Percentiles rank a stretch among this genome's conserved stretches.
phyloP scores from a whole-genome alignment of 78 protist species.

The Pigoraptor vietnamica region DNA sequence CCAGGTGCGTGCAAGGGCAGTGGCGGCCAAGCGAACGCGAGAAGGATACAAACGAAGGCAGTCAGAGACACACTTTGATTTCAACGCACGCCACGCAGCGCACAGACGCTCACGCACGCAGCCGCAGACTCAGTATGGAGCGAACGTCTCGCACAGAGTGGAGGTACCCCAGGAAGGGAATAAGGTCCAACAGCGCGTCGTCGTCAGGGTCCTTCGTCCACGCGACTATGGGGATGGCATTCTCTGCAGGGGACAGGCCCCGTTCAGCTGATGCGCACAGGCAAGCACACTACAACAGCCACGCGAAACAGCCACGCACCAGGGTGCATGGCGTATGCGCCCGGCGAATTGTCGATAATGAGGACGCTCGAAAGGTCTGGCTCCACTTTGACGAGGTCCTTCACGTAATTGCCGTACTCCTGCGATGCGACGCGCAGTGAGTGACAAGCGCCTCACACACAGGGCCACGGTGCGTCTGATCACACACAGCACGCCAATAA shows the following conservation, averaged over 20 bases:
- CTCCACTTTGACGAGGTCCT: slow-evolving; percentile 78
- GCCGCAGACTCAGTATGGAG: background rate
- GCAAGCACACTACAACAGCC: background rate
- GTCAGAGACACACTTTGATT: too few relatives aligned
- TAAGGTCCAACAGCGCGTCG: slow-evolving; percentile 45
- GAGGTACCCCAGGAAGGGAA: slow-evolving; percentile 52
- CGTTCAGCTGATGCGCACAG: too few relatives aligned
- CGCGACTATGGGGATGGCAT: slow-evolving; percentile 75
- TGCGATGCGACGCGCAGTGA: background rate
- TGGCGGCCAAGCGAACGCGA: too few relatives aligned
- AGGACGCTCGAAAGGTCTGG: slow-evolving; percentile 61
- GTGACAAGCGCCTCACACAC: background rate
- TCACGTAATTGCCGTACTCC: slow-evolving; percentile 67
- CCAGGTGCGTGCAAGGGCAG: too few relatives aligned
- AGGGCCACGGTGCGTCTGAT: too few relatives aligned
- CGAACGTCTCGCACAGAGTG: slow-evolving; percentile 49
- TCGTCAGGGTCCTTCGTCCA: slow-evolving; percentile 67
- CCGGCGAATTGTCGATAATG: slow-evolving; percentile 89
- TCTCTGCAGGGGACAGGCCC: slow-evolving; percentile 29
- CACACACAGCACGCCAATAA: too few relatives aligned
- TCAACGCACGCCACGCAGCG: background rate
- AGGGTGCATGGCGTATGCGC: slow-evolving; percentile 76
- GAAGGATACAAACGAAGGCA: too few relatives aligned
- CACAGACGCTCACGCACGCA: background rate
- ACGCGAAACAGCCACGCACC: background rate